Conservation (phyloP, 371 early-diverging fungal species). For the Saksenaea vasiformis region DNA sequence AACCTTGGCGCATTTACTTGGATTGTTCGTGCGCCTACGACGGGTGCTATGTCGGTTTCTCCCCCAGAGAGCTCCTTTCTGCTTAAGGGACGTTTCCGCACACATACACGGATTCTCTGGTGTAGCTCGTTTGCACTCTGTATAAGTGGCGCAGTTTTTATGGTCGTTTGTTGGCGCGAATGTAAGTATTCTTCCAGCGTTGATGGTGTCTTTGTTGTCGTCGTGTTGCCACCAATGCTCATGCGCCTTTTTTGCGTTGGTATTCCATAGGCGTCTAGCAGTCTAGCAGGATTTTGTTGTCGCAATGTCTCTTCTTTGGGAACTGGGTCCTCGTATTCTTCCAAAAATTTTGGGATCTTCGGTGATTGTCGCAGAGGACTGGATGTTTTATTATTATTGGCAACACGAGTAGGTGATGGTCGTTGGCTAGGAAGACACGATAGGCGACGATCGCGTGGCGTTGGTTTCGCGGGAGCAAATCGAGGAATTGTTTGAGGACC, state of each 20-base stretch:
- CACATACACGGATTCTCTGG: conserved; percentile 94
- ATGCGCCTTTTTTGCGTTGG: conserved; percentile 15
- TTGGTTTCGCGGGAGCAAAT: conserved; percentile 1
- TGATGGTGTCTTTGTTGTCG: neutral
- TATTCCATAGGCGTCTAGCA: conserved; percentile 24
- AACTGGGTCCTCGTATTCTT: conserved; percentile 7
- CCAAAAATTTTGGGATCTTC: conserved; percentile 18
- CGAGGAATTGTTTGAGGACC: conserved; percentile 18
- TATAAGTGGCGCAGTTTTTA: neutral
- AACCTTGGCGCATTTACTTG: conserved; percentile 90
- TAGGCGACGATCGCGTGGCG: conserved; percentile 7
- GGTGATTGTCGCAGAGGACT: conserved; percentile 3
- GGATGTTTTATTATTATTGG: conserved; percentile 11
- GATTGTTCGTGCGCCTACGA: conserved; percentile 67
- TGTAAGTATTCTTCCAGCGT: conserved; percentile 21
- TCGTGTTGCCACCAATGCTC: conserved; percentile 12
- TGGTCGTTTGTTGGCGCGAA: neutral
- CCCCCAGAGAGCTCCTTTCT: conserved; percentile 73
- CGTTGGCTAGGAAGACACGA: conserved; percentile 12
- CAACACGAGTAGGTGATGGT: neutral
- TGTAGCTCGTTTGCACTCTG: conserved; percentile 41
- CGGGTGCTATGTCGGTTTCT: conserved; percentile 82
- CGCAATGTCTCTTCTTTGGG: neutral
- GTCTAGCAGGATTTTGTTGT: conserved; percentile 14
- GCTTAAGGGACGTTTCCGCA: conserved; percentile 94